Evolutionary conservation across 768 basidiomycete species (phyloP).

Genomic region (Mycena pura): DNA sequence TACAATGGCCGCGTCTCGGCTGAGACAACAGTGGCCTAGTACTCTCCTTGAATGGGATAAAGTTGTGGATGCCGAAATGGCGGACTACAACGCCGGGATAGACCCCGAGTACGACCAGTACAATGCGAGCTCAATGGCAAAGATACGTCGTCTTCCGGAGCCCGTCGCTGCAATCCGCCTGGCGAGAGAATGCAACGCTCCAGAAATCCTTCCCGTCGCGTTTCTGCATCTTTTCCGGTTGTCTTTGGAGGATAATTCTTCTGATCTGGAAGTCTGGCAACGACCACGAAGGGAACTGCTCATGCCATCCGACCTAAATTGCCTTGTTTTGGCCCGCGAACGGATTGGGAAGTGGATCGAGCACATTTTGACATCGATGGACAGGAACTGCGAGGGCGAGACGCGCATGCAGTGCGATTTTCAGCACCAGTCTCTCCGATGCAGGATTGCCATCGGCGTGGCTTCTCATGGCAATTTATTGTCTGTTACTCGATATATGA

Average conservation of each 20-base stretch:
- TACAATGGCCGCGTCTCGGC: conserved; percentile 2
- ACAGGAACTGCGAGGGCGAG: background rate
- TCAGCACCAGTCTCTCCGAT: background rate
- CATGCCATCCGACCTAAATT: background rate
- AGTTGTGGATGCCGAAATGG: background rate
- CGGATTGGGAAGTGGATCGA: conserved; percentile 2
- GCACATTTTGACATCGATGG: background rate
- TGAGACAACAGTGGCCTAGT: background rate
- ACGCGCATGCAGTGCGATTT: background rate
- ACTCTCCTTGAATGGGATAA: background rate
- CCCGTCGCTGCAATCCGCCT: conserved; percentile 4
- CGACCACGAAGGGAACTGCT: background rate
- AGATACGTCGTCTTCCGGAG: background rate
- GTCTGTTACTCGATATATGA: background rate
- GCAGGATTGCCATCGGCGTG: background rate
- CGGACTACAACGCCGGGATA: background rate
- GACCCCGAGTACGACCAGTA: background rate
- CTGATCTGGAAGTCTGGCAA: background rate
- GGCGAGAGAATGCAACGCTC: background rate
- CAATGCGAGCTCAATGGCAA: too few species aligned
- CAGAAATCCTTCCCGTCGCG: background rate
- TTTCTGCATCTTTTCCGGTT: background rate
- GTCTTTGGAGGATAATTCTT: background rate
- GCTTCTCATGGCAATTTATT: background rate
- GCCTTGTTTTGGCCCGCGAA: background rate